Evolutionary conservation across 352 stramenopile species (phyloP).

Genomic region (Pythium sp.): DNA sequence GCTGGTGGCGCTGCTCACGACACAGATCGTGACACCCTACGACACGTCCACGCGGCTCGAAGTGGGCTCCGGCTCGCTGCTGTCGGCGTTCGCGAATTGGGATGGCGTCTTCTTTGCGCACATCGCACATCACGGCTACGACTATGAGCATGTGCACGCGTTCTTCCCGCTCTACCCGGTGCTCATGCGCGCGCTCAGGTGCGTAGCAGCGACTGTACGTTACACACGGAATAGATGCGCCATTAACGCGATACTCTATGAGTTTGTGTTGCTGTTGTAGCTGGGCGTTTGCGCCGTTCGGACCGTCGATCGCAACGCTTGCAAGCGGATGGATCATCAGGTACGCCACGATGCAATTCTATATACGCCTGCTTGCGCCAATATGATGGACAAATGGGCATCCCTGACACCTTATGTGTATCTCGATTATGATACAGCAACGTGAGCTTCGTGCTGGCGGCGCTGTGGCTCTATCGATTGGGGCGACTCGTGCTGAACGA

Average conservation of each 20-base stretch:
- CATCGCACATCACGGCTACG: slow-evolving; percentile 77
- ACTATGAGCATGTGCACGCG: slow-evolving; percentile 82
- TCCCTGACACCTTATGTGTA: background rate
- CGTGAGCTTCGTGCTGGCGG: slow-evolving; percentile 63
- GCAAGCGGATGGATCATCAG: slow-evolving; percentile 55
- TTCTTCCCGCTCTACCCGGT: slow-evolving; percentile 84
- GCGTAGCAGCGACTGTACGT: background rate
- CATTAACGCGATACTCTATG: background rate
- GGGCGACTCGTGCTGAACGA: slow-evolving; percentile 50
- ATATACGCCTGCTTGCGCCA: background rate
- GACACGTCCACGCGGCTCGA: slow-evolving; percentile 60
- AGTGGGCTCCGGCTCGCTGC: slow-evolving; percentile 15
- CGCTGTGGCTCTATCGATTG: slow-evolving; percentile 69
- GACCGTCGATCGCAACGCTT: slow-evolving; percentile 21
- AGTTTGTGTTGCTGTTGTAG: slow-evolving; percentile 6
- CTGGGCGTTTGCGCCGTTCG: slow-evolving; percentile 21
- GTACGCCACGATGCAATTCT: slow-evolving; percentile 9
- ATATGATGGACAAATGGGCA: background rate
- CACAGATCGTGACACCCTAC: slow-evolving; percentile 52
- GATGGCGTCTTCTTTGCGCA: slow-evolving; percentile 81
- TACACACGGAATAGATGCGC: background rate
- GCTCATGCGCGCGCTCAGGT: slow-evolving; percentile 36
- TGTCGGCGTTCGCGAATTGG: slow-evolving; percentile 71
- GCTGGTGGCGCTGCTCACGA: slow-evolving; percentile 41
- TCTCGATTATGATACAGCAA: slow-evolving; percentile 37